Evolutionary conservation across 345 rosid species (phyloP).

Genomic region (Bretschneidera sinensis): DNA sequence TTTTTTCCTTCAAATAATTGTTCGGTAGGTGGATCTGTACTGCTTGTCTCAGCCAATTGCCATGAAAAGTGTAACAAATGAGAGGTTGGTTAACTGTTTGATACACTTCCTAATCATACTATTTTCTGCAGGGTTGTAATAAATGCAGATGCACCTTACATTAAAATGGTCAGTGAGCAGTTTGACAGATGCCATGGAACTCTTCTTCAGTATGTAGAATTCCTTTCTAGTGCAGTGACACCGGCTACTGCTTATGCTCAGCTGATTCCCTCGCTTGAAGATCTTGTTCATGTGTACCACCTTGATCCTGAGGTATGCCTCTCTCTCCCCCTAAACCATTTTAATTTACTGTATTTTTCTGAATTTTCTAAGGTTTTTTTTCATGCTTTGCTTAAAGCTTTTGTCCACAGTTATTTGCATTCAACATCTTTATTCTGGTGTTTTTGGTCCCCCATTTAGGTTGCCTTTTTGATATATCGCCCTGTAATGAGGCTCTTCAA

Average conservation of each 20-base stretch:
- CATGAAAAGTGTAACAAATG: too few relatives aligned
- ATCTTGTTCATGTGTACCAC: conserved; percentile 83
- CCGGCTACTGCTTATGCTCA: conserved; percentile 77
- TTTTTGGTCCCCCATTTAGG: conserved; percentile 39
- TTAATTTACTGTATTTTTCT: too few relatives aligned
- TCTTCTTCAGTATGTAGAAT: conserved; percentile 97
- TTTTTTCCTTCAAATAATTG: too few relatives aligned
- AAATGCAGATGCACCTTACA: conserved; percentile 90
- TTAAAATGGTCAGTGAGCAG: conserved; percentile 98
- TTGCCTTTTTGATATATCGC: conserved; percentile 91
- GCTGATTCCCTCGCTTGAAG: conserved; percentile 79
- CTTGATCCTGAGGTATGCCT: conserved; percentile 96
- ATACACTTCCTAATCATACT: neutral
- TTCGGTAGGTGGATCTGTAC: too few relatives aligned
- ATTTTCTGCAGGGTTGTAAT: conserved; percentile 74
- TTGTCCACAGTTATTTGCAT: too few relatives aligned
- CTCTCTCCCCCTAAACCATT: too few relatives aligned
- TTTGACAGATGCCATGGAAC: conserved; percentile 98
- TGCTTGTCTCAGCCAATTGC: too few relatives aligned
- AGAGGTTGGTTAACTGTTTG: too few relatives aligned
- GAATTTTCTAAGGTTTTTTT: too few relatives aligned
- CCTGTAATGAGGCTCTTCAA: conserved; percentile 97
- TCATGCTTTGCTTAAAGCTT: too few relatives aligned
- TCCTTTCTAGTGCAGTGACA: conserved; percentile 74
- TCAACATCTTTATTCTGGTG: neutral